These are phyloP conservation scores for Cinchona pubescens DNA, from an alignment of 257 asterid species.

Conservation along the genomic window DNA sequence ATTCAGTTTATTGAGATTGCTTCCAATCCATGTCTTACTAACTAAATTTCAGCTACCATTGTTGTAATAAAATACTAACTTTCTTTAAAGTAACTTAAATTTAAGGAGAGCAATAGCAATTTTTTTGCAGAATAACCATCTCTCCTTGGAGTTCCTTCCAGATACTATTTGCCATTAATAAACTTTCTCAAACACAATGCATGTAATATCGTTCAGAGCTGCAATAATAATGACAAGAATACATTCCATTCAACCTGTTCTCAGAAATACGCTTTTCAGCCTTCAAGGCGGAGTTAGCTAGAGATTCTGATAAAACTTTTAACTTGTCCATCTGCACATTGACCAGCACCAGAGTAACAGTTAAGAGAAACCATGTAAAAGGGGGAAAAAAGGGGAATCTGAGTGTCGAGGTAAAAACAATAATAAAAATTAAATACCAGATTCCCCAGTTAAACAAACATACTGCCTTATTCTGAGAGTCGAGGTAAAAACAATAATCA, in stretches of 20 bases:
- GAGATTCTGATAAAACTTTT: constrained; percentile 80
- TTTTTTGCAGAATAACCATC: not conserved
- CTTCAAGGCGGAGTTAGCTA: constrained; percentile 69
- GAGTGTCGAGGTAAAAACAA: too few species aligned
- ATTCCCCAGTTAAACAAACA: not conserved
- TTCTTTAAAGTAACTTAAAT: not conserved
- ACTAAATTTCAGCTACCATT: constrained; percentile 4
- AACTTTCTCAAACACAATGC: not conserved
- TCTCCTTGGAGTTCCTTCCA: not conserved
- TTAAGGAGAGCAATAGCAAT: not conserved
- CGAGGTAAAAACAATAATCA: too few species aligned
- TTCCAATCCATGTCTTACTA: not conserved
- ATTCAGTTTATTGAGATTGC: not conserved
- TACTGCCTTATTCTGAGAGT: too few species aligned
- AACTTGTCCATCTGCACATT: constrained; percentile 76
- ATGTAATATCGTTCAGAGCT: not conserved
- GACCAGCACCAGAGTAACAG: constrained; percentile 19
- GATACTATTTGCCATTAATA: constrained; percentile 1
- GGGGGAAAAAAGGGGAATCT: not conserved
- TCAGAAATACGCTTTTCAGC: constrained; percentile 78
- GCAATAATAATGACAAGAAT: constrained; percentile 18
- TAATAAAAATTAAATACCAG: not conserved
- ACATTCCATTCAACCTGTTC: constrained; percentile 48
- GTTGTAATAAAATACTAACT: not conserved
- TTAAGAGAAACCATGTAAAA: constrained; percentile 11